Evolutionary conservation across 2,329 filamentous ascomycete species (phyloP), one percentile per base, ranked within the genome.

Genomic region (Colletotrichum higginsianum): DNA sequence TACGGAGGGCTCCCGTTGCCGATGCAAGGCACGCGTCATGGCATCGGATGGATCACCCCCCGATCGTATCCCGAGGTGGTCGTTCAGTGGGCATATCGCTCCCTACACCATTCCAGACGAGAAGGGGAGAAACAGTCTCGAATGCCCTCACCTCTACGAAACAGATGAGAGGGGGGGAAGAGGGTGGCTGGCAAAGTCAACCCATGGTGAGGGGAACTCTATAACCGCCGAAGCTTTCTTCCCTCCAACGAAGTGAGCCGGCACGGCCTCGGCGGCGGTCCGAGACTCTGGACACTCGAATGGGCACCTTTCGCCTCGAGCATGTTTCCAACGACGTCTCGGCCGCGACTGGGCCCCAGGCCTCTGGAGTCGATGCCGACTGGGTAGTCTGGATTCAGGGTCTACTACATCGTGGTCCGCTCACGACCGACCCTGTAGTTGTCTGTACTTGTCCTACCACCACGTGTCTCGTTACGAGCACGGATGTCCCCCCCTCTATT

Each of bases 21-120:
- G 49, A 55, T 40, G 58, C 50, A 30, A 63, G 13, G 12, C 16
- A 9, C 16, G 65, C 46, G 60, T 44, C 60, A 26, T 21, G 8
- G 21, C 9, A n/a, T 70, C 67, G 67, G 62, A 66, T 21, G 62
- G 55, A 40, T 47, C 21, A 16, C 67, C 47, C 62, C 47, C 26
- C 23, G 42, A 60, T 38, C 60, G 5, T n/a, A 4, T 23, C 26
- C 4, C 12, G 8, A 2, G 11, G 26, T 12, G n/a, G 47, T 21
- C 47, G 30, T 6, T 30, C 30, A 4, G 30, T 30, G 6, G 30
- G 2, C 30, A 30, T 9, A 16, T 4, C 15, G 12, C 16, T 15
- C 18, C 12, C 11, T 1, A 30, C n/a, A 52, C 2, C 15, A 26
- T 16, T 40, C 30, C 47, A 12, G 60, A 62, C 35, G 47, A n/a